Evolutionary conservation across 2,329 filamentous ascomycete species (phyloP), one percentile per base, ranked within the genome.

Genomic region (Sclerotinia borealis): DNA sequence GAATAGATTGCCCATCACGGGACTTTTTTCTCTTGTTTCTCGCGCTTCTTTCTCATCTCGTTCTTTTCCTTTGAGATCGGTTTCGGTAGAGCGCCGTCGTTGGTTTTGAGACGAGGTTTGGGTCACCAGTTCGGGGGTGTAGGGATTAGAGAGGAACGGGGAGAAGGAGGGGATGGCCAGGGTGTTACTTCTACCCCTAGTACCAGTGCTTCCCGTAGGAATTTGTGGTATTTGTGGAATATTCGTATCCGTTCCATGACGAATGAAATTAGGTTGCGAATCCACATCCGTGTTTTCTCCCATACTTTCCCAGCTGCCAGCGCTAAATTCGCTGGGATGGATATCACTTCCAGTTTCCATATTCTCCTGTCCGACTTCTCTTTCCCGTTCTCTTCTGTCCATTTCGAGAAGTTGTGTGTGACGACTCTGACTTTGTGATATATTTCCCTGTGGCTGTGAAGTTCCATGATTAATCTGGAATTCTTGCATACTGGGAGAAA

Each of bases 401-500:
- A 43, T 29, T 19, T 64, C 64, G 17, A 65, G 31, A n/a, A 66
- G 64, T 13, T 62, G 61, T 7, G 43, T 41, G 25, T 49, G 60
- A 4, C 60, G 41, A 58, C 51, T 49, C 15, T 63, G 54, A 19
- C 39, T 36, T 9, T 58, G 39, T 11, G 39, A 45, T 19, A 36
- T 1, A 13, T 25, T 34, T 4, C 27, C 54, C 11, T 34, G 50
- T 5, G 43, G 9, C 3, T 34, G 7, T 11, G 27, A 11, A 41
- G 37, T 41, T 37, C 22, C 29, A 1, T 48, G 5, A 19, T 17
- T 19, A 37, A 48, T 48, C 17, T 63, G 60, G n/a, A 63, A 39
- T 31, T 63, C 60, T 29, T 63, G 56, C 59, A 69, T 66, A 19
- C 65, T 66, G 0, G 48, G 58, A 27, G 52, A 48, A n/a, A 69